phyloP scores from a whole-genome alignment of 2,329 filamentous ascomycete genomes.

The Drechslera avenae region DNA sequence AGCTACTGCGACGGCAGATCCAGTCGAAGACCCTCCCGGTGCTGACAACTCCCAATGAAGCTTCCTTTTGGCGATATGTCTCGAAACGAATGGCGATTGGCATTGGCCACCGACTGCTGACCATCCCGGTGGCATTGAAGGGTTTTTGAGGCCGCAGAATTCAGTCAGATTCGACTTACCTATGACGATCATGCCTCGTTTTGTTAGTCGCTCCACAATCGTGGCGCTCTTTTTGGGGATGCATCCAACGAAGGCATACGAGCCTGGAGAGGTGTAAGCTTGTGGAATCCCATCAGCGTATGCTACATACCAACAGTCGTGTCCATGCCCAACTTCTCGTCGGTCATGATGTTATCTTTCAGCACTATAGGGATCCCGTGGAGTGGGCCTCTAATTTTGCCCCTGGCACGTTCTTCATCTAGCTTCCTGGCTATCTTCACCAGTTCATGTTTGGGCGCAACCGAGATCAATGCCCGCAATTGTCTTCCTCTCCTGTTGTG shows the following conservation, averaged over 20 bases:
- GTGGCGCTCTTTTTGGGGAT: slow-evolving; percentile 46
- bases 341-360: slow-evolving; percentile 52
- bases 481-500: slow-evolving; percentile 45
- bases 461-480: slow-evolving; percentile 46
- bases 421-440: slow-evolving; percentile 46
- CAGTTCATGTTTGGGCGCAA: slow-evolving; percentile 46
- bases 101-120: slow-evolving; percentile 49
- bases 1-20: slow-evolving; percentile 48
- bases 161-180: slow-evolving; percentile 52
- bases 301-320: slow-evolving; percentile 47
- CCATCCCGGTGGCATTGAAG: slow-evolving; percentile 49
- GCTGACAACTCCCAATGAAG: slow-evolving; percentile 47
- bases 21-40: slow-evolving; percentile 45
- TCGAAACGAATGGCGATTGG: slow-evolving; percentile 47
- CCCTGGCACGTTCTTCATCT: slow-evolving; percentile 48
- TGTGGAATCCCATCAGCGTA: not conserved
- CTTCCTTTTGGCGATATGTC: slow-evolving; percentile 46
- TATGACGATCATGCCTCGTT: slow-evolving; percentile 50
- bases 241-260: slow-evolving; percentile 47
- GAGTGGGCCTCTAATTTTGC: slow-evolving; percentile 45
- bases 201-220: slow-evolving; percentile 46
- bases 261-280: slow-evolving; percentile 27
- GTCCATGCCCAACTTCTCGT: slow-evolving; percentile 46
- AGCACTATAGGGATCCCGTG: slow-evolving; percentile 52
- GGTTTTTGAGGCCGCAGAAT: slow-evolving; percentile 45